Conservation (phyloP, 345 rosid genomes). For the Populus davidiana region DNA sequence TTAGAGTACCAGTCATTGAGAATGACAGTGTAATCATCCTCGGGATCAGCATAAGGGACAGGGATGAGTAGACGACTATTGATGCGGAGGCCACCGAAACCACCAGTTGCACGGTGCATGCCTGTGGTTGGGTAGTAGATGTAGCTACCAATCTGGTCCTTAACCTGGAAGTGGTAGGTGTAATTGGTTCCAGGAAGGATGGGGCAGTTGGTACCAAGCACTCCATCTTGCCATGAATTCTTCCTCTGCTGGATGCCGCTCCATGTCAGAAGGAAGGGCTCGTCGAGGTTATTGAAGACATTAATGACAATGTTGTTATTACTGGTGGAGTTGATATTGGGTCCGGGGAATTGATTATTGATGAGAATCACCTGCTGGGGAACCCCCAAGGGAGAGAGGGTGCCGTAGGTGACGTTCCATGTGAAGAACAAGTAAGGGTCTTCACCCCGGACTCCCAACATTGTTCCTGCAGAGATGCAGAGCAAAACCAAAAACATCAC, state of each 20-base stretch:
- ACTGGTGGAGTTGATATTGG: slow-evolving; percentile 62
- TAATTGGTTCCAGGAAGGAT: slow-evolving; percentile 30
- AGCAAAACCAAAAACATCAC: neutral
- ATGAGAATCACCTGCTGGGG: slow-evolving; percentile 59
- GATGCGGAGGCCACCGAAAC: slow-evolving; percentile 33
- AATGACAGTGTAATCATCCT: slow-evolving; percentile 34
- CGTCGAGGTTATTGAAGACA: slow-evolving; percentile 67
- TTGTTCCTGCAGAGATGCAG: neutral
- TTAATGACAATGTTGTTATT: slow-evolving; percentile 72
- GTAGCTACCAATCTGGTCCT: slow-evolving; percentile 38
- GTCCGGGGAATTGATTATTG: slow-evolving; percentile 73
- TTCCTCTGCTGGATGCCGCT: slow-evolving; percentile 35
- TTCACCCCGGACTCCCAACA: slow-evolving; percentile 1
- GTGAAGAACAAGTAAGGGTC: slow-evolving; percentile 15
- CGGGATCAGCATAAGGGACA: slow-evolving; percentile 30
- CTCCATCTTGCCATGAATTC: slow-evolving; percentile 35
- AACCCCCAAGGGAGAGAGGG: slow-evolving; percentile 9
- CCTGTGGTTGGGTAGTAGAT: slow-evolving; percentile 26
- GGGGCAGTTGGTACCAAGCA: slow-evolving; percentile 34
- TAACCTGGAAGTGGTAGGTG: slow-evolving; percentile 36
- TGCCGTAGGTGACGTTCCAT: slow-evolving; percentile 13
- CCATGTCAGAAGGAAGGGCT: slow-evolving; percentile 50
- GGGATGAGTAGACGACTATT: slow-evolving; percentile 35
- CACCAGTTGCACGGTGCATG: slow-evolving; percentile 29
- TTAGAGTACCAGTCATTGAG: slow-evolving; percentile 32